A percentile compares a stretch with the other conserved stretches of the same genome.
Evolutionary conservation across 306 rosid species (phyloP).

Genomic region (Coriaria nepalensis): DNA sequence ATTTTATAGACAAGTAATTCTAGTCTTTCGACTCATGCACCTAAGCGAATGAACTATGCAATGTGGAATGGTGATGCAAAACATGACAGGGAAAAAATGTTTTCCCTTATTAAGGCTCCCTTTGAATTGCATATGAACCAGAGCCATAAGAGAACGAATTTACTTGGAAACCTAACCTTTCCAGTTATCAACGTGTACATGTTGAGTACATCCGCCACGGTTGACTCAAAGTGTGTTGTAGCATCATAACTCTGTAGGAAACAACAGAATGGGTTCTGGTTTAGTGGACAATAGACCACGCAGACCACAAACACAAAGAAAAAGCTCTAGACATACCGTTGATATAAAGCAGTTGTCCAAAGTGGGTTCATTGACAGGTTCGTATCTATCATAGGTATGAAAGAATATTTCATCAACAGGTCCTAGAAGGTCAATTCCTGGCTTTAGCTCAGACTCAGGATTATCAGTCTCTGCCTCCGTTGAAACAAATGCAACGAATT

Average conservation of each 20-base stretch:
- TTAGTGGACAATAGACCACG: neutral
- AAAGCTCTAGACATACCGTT: slow-evolving; percentile 23
- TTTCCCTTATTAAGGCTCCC: neutral
- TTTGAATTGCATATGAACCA: neutral
- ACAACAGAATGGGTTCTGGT: neutral
- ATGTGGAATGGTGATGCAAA: too few relatives aligned
- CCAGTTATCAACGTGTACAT: slow-evolving; percentile 92
- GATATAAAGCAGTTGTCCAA: slow-evolving; percentile 91
- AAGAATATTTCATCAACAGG: slow-evolving; percentile 30
- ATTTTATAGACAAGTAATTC: too few relatives aligned
- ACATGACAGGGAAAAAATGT: too few relatives aligned
- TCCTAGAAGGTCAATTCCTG: slow-evolving; percentile 70
- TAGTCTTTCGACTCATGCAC: too few relatives aligned
- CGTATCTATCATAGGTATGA: slow-evolving; percentile 75
- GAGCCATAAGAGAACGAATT: too few relatives aligned
- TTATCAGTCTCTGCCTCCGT: slow-evolving; percentile 87
- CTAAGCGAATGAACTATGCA: too few relatives aligned
- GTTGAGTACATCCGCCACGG: slow-evolving; percentile 80
- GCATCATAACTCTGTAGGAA: slow-evolving; percentile 85
- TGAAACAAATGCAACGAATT: slow-evolving; percentile 89
- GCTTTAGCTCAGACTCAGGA: slow-evolving; percentile 75
- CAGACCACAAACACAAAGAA: too few relatives aligned
- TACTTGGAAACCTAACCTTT: slow-evolving; percentile 31
- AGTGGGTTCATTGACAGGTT: slow-evolving; percentile 80
- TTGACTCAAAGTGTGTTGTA: slow-evolving; percentile 92